Conservation (phyloP, 176 grass and related monocot genomes). For the Oryza coarctata region DNA sequence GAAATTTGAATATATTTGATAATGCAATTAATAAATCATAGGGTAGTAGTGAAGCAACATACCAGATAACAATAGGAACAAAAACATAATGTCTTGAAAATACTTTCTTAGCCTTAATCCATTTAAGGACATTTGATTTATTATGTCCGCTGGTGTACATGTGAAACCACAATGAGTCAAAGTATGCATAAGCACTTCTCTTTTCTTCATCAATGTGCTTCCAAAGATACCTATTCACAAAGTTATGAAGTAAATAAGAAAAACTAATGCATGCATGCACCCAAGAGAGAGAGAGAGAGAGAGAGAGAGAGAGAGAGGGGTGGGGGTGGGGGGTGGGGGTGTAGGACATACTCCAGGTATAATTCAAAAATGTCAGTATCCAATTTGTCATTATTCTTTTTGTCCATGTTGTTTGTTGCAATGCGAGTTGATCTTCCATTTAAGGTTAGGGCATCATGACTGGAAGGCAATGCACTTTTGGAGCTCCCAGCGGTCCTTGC, state of each 20-base stretch:
- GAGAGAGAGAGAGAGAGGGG: background rate
- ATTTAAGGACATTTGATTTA: constrained; percentile 71
- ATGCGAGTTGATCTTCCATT: constrained; percentile 35
- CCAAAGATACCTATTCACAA: constrained; percentile 69
- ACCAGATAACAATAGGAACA: constrained; percentile 87
- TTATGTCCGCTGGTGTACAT: constrained; percentile 48
- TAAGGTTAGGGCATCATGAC: constrained; percentile 40
- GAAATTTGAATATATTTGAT: background rate
- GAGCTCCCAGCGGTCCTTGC: constrained; percentile 7
- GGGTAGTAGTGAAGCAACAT: constrained; percentile 31
- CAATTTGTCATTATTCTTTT: constrained; percentile 59
- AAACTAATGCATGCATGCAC: background rate
- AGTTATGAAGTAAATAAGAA: constrained; percentile 35
- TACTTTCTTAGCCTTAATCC: constrained; percentile 77
- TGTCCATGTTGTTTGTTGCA: constrained; percentile 38
- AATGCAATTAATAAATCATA: constrained; percentile 5
- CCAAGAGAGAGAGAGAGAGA: background rate
- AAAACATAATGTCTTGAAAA: constrained; percentile 87
- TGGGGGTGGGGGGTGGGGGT: too few species aligned
- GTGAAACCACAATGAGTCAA: constrained; percentile 94
- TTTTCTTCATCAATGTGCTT: constrained; percentile 67
- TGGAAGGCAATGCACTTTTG: constrained; percentile 9
- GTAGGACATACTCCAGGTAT: constrained; percentile 83
- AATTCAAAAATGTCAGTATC: constrained; percentile 66
- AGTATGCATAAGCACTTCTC: constrained; percentile 63